A percentile compares a stretch with the other conserved stretches of the same genome.
These are phyloP conservation scores for Phoma sp. DNA, from an alignment of 2,329 filamentous ascomycete genomes.

Conservation along the genomic window DNA sequence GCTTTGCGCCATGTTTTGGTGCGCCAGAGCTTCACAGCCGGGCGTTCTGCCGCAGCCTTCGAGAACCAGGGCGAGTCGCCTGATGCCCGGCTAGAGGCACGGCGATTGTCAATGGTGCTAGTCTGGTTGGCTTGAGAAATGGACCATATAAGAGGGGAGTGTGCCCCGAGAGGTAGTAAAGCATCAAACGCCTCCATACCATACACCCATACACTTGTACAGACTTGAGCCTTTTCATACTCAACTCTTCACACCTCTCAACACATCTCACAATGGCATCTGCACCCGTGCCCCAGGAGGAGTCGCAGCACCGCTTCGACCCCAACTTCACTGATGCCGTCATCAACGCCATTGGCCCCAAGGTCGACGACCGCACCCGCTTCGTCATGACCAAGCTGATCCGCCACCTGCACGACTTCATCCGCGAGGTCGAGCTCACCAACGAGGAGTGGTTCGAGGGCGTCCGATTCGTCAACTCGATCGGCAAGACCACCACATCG, in stretches of 20 bases:
- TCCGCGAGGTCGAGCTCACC: conserved; percentile 78
- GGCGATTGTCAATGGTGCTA: conserved; percentile 30
- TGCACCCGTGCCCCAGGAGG: conserved; percentile 31
- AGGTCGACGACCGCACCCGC: conserved; percentile 69
- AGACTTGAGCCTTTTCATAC: too few relatives aligned
- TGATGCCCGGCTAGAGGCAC: conserved; percentile 34
- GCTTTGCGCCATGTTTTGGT: conserved; percentile 7
- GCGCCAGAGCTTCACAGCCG: conserved; percentile 27
- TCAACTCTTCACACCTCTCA: too few relatives aligned
- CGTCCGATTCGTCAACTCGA: conserved; percentile 76
- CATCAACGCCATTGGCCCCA: conserved; percentile 75
- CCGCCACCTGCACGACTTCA: conserved; percentile 79
- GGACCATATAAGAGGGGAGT: conserved; percentile 27
- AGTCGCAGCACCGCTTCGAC: conserved; percentile 64
- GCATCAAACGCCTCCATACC: background rate
- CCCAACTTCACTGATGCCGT: conserved; percentile 79
- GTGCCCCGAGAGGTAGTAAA: conserved; percentile 9
- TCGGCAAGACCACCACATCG: conserved; percentile 72
- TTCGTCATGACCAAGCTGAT: conserved; percentile 70
- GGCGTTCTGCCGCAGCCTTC: conserved; percentile 24
- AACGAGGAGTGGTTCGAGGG: conserved; percentile 79
- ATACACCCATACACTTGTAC: too few relatives aligned
- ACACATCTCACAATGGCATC: conserved; percentile 22
- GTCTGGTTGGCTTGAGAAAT: conserved; percentile 24
- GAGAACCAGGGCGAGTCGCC: conserved; percentile 22